Evolutionary conservation across 805 yeast species (phyloP), one percentile per base, ranked within the genome.

Genomic region (Kodamaea sagamina): DNA sequence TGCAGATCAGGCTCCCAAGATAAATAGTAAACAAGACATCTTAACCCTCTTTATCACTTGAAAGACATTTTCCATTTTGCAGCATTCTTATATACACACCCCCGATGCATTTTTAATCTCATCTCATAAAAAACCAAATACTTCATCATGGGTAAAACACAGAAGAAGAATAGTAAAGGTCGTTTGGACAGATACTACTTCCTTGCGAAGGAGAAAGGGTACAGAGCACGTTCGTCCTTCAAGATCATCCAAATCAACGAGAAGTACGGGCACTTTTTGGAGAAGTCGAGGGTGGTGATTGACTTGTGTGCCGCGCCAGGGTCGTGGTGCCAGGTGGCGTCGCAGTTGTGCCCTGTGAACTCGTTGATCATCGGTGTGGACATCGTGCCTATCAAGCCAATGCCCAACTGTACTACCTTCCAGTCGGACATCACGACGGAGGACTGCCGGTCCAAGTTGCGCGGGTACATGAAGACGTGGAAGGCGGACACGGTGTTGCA

Each of bases 231-330:
- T 78, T 93, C 99, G 32, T 89, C 98, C 19, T 93, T 93, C 72
- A 93, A 93, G 64, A 78, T 93, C 54, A 76, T 93, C 47, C 99
- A 93, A 65, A 87, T 93, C 48, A 93, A 93, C 69, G 97, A 93
- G 62, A 93, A 93, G 63, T 93, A 81, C 74, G 97, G 97, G 26
- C 96, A 90, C 66, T 93, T 93, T 63, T 70, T 90, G 41, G 97
- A 90, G 55, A 86, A 88, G 61, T 88, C 97, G 13, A 93, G 89
- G 64, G 98, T 93, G 32, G 97, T 93, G 34, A 87, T 93, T 41
- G 99, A 93, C 77, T 75, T 93, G 55, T 93, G 99, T 83, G 98
- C 98, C 42, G 99, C 99, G 8, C 98, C 98, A 32, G 99, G 99
- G 44, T 89, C 97, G 3, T 93, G 99, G 99, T 93, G 99, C 77